Conservation (phyloP, 1,139 yeast genomes). For the Kazachstania sp. region DNA sequence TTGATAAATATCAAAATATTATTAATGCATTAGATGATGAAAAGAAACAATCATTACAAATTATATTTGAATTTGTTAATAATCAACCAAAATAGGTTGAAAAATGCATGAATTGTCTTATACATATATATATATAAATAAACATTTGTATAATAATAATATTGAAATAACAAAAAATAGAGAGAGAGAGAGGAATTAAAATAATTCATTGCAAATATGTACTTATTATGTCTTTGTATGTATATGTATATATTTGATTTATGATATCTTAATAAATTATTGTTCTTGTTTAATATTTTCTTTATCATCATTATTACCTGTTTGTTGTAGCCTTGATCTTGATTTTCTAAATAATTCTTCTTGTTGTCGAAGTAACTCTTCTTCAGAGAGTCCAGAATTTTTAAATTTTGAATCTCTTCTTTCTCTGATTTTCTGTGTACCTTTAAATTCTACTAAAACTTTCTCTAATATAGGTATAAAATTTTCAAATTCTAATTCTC, state of each 20-base stretch:
- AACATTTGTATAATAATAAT: neutral
- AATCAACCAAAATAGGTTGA: no score
- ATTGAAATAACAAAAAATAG: neutral
- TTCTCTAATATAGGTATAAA: constrained; percentile 77
- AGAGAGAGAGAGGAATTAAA: no score
- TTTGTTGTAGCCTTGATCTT: constrained; percentile 60
- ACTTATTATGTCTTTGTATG: neutral
- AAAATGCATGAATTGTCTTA: no score
- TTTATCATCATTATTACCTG: constrained; percentile 12
- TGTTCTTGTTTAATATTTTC: constrained; percentile 9
- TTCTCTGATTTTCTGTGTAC: constrained; percentile 78
- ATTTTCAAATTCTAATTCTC: constrained; percentile 78
- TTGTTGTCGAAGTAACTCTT: constrained; percentile 83
- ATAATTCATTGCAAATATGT: neutral
- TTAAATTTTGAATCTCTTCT: constrained; percentile 89
- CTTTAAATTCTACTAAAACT: constrained; percentile 80
- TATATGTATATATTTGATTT: neutral
- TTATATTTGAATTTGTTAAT: constrained; percentile 26
- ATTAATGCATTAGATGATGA: constrained; percentile 16
- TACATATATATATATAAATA: no score
- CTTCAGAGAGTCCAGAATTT: constrained; percentile 85
- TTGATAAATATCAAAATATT: constrained; percentile 9
- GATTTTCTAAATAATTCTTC: constrained; percentile 88
- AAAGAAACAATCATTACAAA: constrained; percentile 25
- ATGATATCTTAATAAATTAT: no score